Conservation (phyloP, 768 basidiomycete species). For the Crepidotus variabilis region DNA sequence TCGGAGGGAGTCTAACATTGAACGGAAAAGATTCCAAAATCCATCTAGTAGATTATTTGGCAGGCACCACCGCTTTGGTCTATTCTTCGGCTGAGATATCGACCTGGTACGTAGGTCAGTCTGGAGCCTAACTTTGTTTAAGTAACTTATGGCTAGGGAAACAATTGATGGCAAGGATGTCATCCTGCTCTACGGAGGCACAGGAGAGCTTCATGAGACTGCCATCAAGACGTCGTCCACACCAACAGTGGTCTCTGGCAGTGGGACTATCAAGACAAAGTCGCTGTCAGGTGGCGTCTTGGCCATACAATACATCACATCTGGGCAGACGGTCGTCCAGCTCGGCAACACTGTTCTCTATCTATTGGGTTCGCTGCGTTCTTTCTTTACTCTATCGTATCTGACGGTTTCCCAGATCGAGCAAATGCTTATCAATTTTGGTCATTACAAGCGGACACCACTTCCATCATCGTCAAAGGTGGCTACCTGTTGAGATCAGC, state of each 20-base stretch:
- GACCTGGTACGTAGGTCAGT: constrained; percentile 32
- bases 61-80: constrained; percentile 38
- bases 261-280: constrained; percentile 32
- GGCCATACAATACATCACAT: constrained; percentile 41
- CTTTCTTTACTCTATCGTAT: neutral
- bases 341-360: constrained; percentile 27
- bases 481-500: constrained; percentile 44
- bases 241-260: constrained; percentile 28
- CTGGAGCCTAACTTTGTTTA: neutral
- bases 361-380: neutral
- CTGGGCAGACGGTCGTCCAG: constrained; percentile 43
- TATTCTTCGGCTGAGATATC: constrained; percentile 49
- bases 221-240: constrained; percentile 28
- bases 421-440: constrained; percentile 48
- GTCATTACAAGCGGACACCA: constrained; percentile 37
- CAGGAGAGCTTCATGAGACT: constrained; percentile 46
- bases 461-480: constrained; percentile 45
- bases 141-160: constrained; percentile 27
- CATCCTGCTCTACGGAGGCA: constrained; percentile 44
- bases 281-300: constrained; percentile 29
- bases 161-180: constrained; percentile 44
- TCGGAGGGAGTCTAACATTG: constrained; percentile 41
- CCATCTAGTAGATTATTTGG: constrained; percentile 45
- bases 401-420: constrained; percentile 31
- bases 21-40: constrained; percentile 52